Conservation (phyloP, 371 early-diverging fungal species). For the Rhizopus arrhizus region DNA sequence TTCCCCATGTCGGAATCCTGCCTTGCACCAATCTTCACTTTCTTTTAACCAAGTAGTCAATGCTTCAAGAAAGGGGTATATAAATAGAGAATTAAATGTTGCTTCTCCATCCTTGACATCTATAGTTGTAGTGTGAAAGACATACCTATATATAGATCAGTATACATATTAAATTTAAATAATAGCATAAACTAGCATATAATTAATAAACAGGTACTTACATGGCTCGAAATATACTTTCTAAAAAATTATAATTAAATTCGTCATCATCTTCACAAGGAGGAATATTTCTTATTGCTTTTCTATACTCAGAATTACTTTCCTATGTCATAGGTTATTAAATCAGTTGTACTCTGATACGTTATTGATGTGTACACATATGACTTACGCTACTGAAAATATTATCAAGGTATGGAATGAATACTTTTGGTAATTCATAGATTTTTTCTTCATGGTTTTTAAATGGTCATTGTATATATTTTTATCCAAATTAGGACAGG, state of each 20-base stretch:
- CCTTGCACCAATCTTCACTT: slow-evolving; percentile 11
- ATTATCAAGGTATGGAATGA: slow-evolving; percentile 14
- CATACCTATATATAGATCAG: slow-evolving; percentile 17
- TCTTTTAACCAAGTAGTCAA: slow-evolving; percentile 13
- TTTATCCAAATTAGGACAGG: slow-evolving; percentile 16
- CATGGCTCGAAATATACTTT: slow-evolving; percentile 18
- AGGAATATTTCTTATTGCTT: slow-evolving; percentile 18
- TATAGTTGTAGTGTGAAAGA: slow-evolving; percentile 16
- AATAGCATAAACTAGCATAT: slow-evolving; percentile 16
- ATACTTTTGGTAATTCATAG: slow-evolving; percentile 5
- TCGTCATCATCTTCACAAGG: slow-evolving; percentile 16
- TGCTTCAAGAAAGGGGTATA: slow-evolving; percentile 21
- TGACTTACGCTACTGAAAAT: slow-evolving; percentile 19
- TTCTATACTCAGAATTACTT: slow-evolving; percentile 18
- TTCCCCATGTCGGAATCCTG: slow-evolving; percentile 11
- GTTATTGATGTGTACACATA: slow-evolving; percentile 15
- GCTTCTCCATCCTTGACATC: slow-evolving; percentile 22
- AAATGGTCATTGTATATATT: slow-evolving; percentile 13
- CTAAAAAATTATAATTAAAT: slow-evolving; percentile 11
- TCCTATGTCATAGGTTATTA: slow-evolving; percentile 18
- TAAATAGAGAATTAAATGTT: slow-evolving; percentile 20
- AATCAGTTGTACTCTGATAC: slow-evolving; percentile 14
- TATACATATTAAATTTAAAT: slow-evolving; percentile 22
- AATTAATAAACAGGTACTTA: slow-evolving; percentile 17
- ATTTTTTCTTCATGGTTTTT: slow-evolving; percentile 10